These are phyloP conservation scores for Aspergillus oerlinghausenensis DNA, from an alignment of 2,329 filamentous ascomycete genomes.

Conservation along the genomic window DNA sequence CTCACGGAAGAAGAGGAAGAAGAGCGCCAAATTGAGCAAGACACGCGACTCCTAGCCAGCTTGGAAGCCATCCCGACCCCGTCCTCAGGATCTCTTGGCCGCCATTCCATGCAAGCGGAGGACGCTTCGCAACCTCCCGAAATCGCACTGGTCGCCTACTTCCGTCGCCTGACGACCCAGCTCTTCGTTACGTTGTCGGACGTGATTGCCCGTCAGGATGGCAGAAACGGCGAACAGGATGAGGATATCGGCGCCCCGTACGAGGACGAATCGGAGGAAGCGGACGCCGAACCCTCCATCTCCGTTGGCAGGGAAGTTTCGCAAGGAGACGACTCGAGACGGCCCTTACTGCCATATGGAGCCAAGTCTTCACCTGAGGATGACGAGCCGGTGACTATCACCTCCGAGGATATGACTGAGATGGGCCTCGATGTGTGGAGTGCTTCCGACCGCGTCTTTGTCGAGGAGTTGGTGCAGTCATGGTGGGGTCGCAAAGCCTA, in stretches of 20 bases:
- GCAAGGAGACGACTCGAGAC: conserved; percentile 23
- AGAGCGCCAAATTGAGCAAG: conserved; percentile 41
- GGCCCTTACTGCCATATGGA: conserved; percentile 19
- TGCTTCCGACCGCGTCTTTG: conserved; percentile 42
- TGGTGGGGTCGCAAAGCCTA: conserved; percentile 44
- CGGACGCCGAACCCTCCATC: conserved; percentile 19
- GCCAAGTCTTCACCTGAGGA: background rate
- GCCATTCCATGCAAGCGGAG: conserved; percentile 23
- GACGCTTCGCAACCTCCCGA: conserved; percentile 36
- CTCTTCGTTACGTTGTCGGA: conserved; percentile 44
- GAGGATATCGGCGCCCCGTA: conserved; percentile 21
- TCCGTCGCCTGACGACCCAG: conserved; percentile 44
- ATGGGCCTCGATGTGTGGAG: conserved; percentile 51
- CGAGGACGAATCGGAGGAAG: conserved; percentile 19
- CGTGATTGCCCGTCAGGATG: conserved; percentile 40
- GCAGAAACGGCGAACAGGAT: conserved; percentile 10
- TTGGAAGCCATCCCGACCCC: conserved; percentile 31
- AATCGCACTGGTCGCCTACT: conserved; percentile 47
- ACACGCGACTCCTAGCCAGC: conserved; percentile 37
- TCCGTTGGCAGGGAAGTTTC: conserved; percentile 22
- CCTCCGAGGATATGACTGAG: conserved; percentile 41
- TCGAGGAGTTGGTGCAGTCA: conserved; percentile 41
- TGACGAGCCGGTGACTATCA: conserved; percentile 33
- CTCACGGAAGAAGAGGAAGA: conserved; percentile 53
- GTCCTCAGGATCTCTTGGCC: conserved; percentile 18